A percentile compares a stretch with the other conserved stretches of the same genome.
Evolutionary conservation across 805 yeast species (phyloP).

Genomic region (Candida bentonensis): DNA sequence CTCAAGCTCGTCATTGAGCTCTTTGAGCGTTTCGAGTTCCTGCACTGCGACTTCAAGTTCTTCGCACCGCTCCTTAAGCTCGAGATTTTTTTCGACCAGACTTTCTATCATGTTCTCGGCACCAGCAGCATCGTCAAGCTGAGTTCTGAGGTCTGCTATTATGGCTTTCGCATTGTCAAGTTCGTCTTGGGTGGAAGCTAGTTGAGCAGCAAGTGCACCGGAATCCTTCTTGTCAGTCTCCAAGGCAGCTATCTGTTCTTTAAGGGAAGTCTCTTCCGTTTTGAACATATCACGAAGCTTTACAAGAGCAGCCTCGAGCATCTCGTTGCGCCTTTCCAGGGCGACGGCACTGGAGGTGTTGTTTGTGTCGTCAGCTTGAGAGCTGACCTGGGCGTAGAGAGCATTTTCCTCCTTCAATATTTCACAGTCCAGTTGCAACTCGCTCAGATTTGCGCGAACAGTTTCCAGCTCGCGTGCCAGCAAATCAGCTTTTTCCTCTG

Average conservation of each 20-base stretch:
- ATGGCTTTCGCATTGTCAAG: constrained; percentile 2
- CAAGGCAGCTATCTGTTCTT: background rate
- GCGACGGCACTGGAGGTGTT: constrained; percentile 1
- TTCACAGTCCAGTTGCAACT: constrained; percentile 15
- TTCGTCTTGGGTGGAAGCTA: background rate
- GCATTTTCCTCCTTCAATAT: constrained; percentile 16
- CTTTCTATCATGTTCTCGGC: constrained; percentile 25
- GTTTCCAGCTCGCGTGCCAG: constrained; percentile 14
- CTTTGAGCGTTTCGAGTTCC: constrained; percentile 7
- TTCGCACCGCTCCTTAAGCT: constrained; percentile 23
- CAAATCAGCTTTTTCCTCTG: constrained; percentile 20
- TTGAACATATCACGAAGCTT: constrained; percentile 19
- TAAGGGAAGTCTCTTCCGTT: constrained; percentile 11
- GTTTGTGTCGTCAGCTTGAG: background rate
- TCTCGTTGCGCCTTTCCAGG: constrained; percentile 22
- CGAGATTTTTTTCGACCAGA: constrained; percentile 26
- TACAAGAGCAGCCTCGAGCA: constrained; percentile 31
- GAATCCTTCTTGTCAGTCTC: background rate
- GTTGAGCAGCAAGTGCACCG: background rate
- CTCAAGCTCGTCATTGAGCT: constrained; percentile 13
- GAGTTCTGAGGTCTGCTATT: constrained; percentile 10
- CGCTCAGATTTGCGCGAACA: constrained; percentile 10
- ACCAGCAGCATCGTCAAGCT: constrained; percentile 20
- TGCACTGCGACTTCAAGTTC: constrained; percentile 19
- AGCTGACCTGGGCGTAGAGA: constrained; percentile 3